Evolutionary conservation across 2,329 filamentous ascomycete species (phyloP).

Genomic region (Lasiodiplodia citricola): DNA sequence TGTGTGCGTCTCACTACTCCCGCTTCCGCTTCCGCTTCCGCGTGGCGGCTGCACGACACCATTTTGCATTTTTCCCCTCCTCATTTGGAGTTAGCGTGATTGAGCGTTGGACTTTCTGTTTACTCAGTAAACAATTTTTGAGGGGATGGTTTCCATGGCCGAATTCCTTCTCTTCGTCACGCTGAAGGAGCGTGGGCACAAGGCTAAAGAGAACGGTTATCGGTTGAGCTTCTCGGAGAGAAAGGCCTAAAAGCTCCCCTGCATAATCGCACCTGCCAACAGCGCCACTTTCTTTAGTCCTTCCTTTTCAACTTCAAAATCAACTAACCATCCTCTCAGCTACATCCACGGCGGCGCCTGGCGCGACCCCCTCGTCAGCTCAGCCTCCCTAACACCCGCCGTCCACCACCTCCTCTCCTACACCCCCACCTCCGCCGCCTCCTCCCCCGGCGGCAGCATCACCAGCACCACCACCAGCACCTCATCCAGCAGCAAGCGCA

Average conservation of each 20-base stretch:
- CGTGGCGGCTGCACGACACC: not conserved
- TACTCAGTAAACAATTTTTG: no score
- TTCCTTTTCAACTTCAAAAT: not conserved
- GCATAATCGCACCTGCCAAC: no score
- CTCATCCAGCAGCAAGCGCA: conserved; percentile 27
- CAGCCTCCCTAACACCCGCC: conserved; percentile 43
- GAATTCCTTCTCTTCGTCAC: no score
- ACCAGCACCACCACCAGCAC: conserved; percentile 30
- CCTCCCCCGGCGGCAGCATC: conserved; percentile 37
- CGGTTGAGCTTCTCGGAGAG: no score
- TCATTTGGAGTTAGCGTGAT: no score
- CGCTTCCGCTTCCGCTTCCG: conserved; percentile 19
- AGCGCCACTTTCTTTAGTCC: no score
- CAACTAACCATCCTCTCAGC: conserved; percentile 31
- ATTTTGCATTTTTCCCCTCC: not conserved
- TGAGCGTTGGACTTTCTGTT: no score
- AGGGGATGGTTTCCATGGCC: no score
- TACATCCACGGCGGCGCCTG: conserved; percentile 59
- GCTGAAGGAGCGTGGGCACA: no score
- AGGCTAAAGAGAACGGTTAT: no score
- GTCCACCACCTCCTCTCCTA: conserved; percentile 43
- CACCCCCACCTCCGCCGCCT: conserved; percentile 23
- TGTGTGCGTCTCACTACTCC: not conserved
- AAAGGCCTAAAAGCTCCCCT: no score
- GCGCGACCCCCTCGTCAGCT: conserved; percentile 52